Evolutionary conservation across 2,329 filamentous ascomycete genomes (phyloP), one percentile per base, ranked within the genome.

Genomic region (Diaporthe nobilis): DNA sequence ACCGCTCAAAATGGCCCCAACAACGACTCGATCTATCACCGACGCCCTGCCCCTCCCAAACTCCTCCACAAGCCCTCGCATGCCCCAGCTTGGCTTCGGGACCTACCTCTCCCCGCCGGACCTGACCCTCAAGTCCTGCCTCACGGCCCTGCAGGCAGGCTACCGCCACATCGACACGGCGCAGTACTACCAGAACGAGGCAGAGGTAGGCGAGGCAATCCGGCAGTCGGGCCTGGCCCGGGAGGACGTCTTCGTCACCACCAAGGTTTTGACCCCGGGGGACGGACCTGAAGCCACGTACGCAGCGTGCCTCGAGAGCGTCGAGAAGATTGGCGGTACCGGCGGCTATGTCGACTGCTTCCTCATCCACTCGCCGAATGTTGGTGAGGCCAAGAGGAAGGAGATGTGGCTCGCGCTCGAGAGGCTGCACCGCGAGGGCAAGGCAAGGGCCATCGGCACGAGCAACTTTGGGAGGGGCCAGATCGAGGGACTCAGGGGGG

Each of bases 131-230:
- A 6, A 8, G 22, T 76, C 76, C 25, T 78, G 77, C 78, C 84
- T 89, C 13, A 85, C 85, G 49, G 91, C 89, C 7, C 83, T 91
- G 71, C 81, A 84, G 55, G 81, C 83, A 9, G 89, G 89, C 73
- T 91, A 91, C 81, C 87, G 88, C 57, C 88, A 90, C 79, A 88
- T 91, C 67, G 89, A 91, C 81, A 89, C 90, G 3, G 92, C 91
- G 0, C 90, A 93, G 80, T 90, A 90, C 82, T 93, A 93, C 80
- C 87, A 82, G 60, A 94, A 93, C 79, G 92, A 94, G 80, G 81
- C 82, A 8, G 86, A 91, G 80, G 91, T 93, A 72, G 92, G 92
- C 8, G 84, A 87, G 51, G 91, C 91, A 1, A 84, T 93, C 57
- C 85, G 84, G n/a, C 81, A 88, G 70, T 90, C 87, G 17, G 86